phyloP scores from a whole-genome alignment of 2,329 filamentous ascomycete genomes.

The Pestalotiopsis sp. region DNA sequence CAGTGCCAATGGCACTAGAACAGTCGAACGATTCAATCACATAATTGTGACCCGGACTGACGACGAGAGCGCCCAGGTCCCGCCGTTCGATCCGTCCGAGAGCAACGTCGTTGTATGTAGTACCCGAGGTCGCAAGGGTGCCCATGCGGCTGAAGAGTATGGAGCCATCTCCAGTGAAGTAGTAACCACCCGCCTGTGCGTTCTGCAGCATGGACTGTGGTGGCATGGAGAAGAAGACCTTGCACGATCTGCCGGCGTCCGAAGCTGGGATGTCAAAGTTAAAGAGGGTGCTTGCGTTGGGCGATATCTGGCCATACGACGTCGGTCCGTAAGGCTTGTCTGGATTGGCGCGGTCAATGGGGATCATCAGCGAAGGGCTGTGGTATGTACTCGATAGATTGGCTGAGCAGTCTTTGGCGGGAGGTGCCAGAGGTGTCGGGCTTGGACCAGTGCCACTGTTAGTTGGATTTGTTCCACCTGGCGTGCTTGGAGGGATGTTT shows the following conservation, averaged over 20 bases:
- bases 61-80: conserved; percentile 43
- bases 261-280: conserved; percentile 66
- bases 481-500: background rate
- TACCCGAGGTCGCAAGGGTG: conserved; percentile 45
- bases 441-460: background rate
- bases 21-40: conserved; percentile 55
- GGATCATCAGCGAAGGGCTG: conserved; percentile 42
- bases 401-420: conserved; percentile 7
- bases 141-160: conserved; percentile 53
- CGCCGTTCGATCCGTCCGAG: conserved; percentile 12
- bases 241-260: conserved; percentile 61
- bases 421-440: conserved; percentile 3
- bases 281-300: conserved; percentile 61
- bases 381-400: conserved; percentile 18
- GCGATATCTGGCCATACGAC: conserved; percentile 57
- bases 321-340: conserved; percentile 53
- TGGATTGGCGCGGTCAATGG: conserved; percentile 57
- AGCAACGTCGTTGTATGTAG: conserved; percentile 52
- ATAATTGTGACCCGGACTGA: conserved; percentile 57
- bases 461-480: background rate
- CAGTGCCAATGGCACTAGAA: conserved; percentile 53
- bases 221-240: conserved; percentile 67
- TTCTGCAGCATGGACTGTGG: conserved; percentile 54
- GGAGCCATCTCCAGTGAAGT: conserved; percentile 53
- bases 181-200: conserved; percentile 46